A percentile compares a stretch with the other conserved stretches of the same genome.
These are phyloP conservation scores for Pythium apleroticum DNA, from an alignment of 352 stramenopile genomes.

Conservation along the genomic window DNA sequence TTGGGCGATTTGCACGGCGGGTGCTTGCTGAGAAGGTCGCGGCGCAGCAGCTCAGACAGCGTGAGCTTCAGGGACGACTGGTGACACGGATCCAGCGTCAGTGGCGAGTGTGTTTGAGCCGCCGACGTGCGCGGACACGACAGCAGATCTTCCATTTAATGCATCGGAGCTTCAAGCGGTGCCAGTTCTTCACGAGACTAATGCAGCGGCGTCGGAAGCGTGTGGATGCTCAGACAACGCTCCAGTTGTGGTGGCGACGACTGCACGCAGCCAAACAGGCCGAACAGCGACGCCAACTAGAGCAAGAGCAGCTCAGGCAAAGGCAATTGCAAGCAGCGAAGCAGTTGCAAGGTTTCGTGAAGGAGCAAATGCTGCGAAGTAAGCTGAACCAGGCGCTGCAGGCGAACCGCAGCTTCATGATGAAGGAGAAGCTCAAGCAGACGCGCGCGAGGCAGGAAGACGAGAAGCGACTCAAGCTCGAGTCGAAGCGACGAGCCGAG, in stretches of 20 bases:
- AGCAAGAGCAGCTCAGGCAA: constrained; percentile 21
- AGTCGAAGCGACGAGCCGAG: constrained; percentile 36
- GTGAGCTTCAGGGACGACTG: background rate
- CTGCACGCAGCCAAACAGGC: constrained; percentile 7
- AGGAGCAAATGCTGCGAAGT: constrained; percentile 40
- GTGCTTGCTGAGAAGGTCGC: background rate
- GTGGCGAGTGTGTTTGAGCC: constrained; percentile 8
- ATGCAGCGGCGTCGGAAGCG: constrained; percentile 25
- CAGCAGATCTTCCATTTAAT: constrained; percentile 35
- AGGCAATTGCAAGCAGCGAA: background rate
- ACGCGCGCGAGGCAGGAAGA: constrained; percentile 49
- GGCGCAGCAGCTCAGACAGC: background rate
- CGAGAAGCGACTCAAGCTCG: constrained; percentile 36
- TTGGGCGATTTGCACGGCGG: constrained; percentile 10
- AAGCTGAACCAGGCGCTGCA: constrained; percentile 36
- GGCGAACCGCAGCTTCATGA: constrained; percentile 36
- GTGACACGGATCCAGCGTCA: constrained; percentile 10
- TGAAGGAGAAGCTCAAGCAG: constrained; percentile 45
- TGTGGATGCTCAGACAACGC: constrained; percentile 31
- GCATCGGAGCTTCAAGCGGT: constrained; percentile 48
- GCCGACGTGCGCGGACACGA: background rate
- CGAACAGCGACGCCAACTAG: constrained; percentile 25
- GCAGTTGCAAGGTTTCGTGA: constrained; percentile 42
- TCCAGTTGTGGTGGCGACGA: constrained; percentile 50
- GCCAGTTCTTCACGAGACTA: constrained; percentile 38